Base-by-base conservation (phyloP, 371 early-diverging fungal species). In the Rhizopus delemar region DNA sequence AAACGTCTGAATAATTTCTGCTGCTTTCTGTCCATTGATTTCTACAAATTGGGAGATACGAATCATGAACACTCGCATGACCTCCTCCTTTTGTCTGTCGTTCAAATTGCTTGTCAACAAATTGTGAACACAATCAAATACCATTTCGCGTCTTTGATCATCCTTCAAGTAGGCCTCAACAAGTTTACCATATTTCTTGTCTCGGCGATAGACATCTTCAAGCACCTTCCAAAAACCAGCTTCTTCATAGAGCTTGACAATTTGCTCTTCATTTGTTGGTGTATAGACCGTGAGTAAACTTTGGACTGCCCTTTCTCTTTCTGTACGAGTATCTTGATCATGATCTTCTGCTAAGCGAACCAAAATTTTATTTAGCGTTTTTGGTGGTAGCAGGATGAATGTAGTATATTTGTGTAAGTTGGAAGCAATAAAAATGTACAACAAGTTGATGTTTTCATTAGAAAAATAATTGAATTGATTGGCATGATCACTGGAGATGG, bases 171-270 rank as follows among this genome's bases (percentile, higher is more conserved):
- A 91, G 34, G 87, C 86, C 32, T 80, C 77, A 0, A 91, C 76
- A 48, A 90, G 68, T 29, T 82, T 78, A 5, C 90, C 89, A 60
- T 82, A 91, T 46, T 81, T 82, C 48, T 77, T 81, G 31, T 84
- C 82, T 7, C 75, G 73, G 7, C 83, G 81, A 57, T 88, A 86
- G 8, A 88, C 77, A 38, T 78, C 73, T 61, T 91, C 91, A 32
- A 88, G 66, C 7, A 91, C 87, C 49, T 82, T 75, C 86, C 88
- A 93, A 63, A 91, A 87, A 0, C 85, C 83, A 5, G 86, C 87
- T 31, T 82, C 71, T 63, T 87, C 86, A 59, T 86, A 91, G 12
- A 83, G 59, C 2, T 66, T 36, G 36, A 86, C 70, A 68, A 89
- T 80, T 16, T 70, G 71, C 8, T 81, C 80, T 34, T 83, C 78